Base-by-base conservation (phyloP, 495 filamentous ascomycete genomes). In the Penicillium longicatenatum region DNA sequence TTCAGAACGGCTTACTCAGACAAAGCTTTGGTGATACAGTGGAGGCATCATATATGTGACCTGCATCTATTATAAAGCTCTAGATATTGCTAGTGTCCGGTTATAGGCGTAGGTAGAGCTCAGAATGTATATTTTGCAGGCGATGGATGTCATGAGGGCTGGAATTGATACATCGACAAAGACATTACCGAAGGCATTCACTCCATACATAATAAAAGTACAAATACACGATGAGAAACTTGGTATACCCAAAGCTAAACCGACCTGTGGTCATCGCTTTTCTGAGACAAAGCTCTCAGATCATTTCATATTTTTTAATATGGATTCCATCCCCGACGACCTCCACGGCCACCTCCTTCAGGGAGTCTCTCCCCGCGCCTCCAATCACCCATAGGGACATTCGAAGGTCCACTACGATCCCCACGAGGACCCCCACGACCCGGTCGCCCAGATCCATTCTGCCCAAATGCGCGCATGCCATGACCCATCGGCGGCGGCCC, bases 401-500 rank as follows among this genome's bases (percentile, higher is more conserved):
- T 51, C 10, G 50, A 45, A 58, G 50, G 54, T 22, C 70, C 66
- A 26, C 68, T 59, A 20, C 72, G 62, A 26, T 62, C 65, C 11
- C 71, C 62, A 68, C 56, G 67, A 65, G 54, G 43, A 42, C 71
- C 73, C 30, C 69, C 75, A 17, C 63, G 52, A 56, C 44, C 29
- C 54, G 62, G 42, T 17, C 69, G 47, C 53, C 70, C 63, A 67
- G 75, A 77, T 35, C 74, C 78, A 72, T 74, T 78, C 55, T 82
- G 79, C 45, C 75, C 70, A 62, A 77, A 78, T 29, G 75, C 80
- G 50, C 78, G 70, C 77, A 78, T 78, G 7, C 74, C 75, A 48
- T 72, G 68, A 14, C 68, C 70, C 43, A 65, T 66, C 47, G 59
- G 39, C 1, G 60, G 50, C 5, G 67, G 62, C 16, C 64, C 67